These are phyloP conservation scores for Aspergillus sp. DNA, from an alignment of 2,329 filamentous ascomycete genomes.

Conservation along the genomic window DNA sequence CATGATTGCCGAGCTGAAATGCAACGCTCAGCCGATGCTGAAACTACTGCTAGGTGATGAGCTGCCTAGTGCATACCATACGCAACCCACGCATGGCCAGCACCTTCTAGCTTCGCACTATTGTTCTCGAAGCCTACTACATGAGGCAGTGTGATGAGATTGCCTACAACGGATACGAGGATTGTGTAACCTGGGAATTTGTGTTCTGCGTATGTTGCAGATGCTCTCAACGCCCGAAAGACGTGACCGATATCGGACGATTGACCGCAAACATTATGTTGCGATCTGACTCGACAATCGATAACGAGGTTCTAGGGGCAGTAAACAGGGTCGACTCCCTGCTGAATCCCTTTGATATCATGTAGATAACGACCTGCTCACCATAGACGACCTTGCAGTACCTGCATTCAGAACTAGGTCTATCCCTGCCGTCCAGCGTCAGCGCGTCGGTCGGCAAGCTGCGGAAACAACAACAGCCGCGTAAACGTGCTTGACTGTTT, in stretches of 20 bases:
- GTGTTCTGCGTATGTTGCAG: neutral
- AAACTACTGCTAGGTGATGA: neutral
- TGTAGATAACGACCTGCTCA: no score
- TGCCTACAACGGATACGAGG: neutral
- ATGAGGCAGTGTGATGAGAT: neutral
- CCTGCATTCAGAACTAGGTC: neutral
- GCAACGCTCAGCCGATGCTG: no score
- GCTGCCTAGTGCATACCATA: neutral
- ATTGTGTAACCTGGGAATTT: neutral
- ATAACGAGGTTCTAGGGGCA: no score
- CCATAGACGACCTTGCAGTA: neutral
- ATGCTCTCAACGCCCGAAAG: neutral
- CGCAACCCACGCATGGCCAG: neutral
- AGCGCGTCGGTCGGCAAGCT: neutral
- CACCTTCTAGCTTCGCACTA: neutral
- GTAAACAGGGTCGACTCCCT: no score
- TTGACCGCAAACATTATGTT: neutral
- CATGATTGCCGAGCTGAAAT: no score
- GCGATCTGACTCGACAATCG: no score
- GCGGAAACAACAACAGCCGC: neutral
- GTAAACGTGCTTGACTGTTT: neutral
- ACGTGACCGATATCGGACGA: neutral
- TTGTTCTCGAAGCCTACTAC: neutral
- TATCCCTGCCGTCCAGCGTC: neutral
- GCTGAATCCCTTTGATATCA: no score